Conservation (phyloP, 2,329 filamentous ascomycete genomes). For the Colletotrichum costaricense region DNA sequence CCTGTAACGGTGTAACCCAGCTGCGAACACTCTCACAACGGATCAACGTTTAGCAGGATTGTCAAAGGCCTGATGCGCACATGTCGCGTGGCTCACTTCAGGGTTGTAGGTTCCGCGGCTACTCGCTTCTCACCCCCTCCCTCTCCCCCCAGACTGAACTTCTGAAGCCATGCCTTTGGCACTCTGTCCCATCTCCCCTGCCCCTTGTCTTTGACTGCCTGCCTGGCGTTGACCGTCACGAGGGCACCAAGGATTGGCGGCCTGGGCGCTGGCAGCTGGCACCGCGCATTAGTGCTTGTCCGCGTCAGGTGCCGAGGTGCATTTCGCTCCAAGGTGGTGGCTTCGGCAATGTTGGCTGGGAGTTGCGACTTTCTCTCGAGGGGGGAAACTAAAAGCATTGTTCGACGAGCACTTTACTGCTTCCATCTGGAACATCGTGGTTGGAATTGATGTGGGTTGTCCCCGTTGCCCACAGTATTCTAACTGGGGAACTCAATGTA, state of each 20-base stretch:
- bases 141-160: background rate
- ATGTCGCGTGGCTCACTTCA: constrained; percentile 19
- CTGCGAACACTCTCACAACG: background rate
- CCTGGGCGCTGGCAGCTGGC: constrained; percentile 28
- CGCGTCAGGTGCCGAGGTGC: constrained; percentile 27
- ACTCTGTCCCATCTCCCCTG: background rate
- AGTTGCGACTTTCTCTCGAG: background rate
- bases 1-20: no score
- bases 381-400: no score
- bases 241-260: constrained; percentile 23
- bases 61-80: constrained; percentile 13
- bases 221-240: constrained; percentile 25
- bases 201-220: background rate
- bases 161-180: no score
- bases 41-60: constrained; percentile 8
- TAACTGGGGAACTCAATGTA: background rate
- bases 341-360: background rate
- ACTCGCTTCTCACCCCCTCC: background rate
- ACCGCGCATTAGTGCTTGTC: background rate
- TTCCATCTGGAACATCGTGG: background rate
- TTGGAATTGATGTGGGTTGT: background rate
- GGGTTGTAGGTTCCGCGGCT: constrained; percentile 6
- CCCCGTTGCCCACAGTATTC: background rate
- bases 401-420: no score
- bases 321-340: background rate